Evolutionary conservation across 768 basidiomycete species (phyloP).

Genomic region (Mycena amicta): DNA sequence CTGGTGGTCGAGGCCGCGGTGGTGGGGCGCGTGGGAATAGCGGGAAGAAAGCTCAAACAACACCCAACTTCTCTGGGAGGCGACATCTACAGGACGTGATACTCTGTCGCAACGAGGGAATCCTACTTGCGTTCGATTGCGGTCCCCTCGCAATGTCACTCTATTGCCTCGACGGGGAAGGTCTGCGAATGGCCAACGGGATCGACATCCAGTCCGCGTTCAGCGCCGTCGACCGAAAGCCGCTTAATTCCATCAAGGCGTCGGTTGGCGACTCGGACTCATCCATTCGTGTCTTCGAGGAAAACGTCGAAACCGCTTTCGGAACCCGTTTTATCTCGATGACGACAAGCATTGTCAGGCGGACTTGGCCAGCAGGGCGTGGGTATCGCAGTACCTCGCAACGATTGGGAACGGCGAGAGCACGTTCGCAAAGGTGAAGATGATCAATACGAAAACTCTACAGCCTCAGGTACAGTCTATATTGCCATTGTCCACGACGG

Average conservation of each 20-base stretch:
- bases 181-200: constrained; percentile 48
- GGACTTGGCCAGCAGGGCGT: constrained; percentile 48
- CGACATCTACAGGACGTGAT: constrained; percentile 42
- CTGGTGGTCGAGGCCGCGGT: constrained; percentile 15
- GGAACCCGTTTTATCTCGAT: constrained; percentile 37
- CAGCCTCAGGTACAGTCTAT: constrained; percentile 37
- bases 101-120: constrained; percentile 46
- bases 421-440: constrained; percentile 42
- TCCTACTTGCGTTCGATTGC: constrained; percentile 58
- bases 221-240: constrained; percentile 40
- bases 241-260: constrained; percentile 43
- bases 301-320: constrained; percentile 42
- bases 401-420: constrained; percentile 43
- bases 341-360: constrained; percentile 30
- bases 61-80: constrained; percentile 26
- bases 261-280: constrained; percentile 45
- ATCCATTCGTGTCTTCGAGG: constrained; percentile 35
- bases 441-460: constrained; percentile 48
- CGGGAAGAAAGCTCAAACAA: neutral
- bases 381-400: constrained; percentile 52
- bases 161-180: constrained; percentile 35
- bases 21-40: neutral
- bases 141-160: constrained; percentile 52
- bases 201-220: constrained; percentile 62
- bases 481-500: neutral